Evolutionary conservation across 345 rosid genomes (phyloP).

Genomic region (Aegle marmelos): DNA sequence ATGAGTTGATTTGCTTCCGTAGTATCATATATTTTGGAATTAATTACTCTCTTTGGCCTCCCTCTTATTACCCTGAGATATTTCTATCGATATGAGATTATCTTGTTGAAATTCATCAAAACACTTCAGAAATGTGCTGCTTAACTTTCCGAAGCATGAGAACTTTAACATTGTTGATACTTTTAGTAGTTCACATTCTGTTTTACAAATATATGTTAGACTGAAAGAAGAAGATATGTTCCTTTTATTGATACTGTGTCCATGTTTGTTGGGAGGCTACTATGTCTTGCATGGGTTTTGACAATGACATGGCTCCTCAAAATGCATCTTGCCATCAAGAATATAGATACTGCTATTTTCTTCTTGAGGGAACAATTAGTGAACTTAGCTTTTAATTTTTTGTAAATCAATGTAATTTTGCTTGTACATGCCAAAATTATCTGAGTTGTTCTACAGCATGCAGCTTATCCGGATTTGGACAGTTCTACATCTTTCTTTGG

Average conservation of each 20-base stretch:
- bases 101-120: not conserved
- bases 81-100: not conserved
- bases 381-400: not conserved
- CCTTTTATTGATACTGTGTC: not conserved
- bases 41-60: not conserved
- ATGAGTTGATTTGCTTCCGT: not conserved
- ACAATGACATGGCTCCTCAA: not conserved
- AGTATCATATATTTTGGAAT: not conserved
- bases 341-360: not conserved
- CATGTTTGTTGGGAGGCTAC: not conserved
- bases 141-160: not conserved
- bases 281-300: not conserved
- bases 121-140: not conserved
- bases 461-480: slow-evolving; percentile 67
- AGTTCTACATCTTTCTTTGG: slow-evolving; percentile 68
- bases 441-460: slow-evolving; percentile 44
- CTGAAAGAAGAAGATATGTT: not conserved
- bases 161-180: not conserved
- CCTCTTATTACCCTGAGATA: not conserved
- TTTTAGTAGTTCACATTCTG: not conserved
- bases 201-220: not conserved
- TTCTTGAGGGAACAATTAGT: not conserved
- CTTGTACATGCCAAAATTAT: not conserved
- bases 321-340: not conserved
- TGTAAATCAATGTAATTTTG: not conserved